phyloP scores from a whole-genome alignment of 805 yeast species.

The Cyberlindnera japonica region DNA sequence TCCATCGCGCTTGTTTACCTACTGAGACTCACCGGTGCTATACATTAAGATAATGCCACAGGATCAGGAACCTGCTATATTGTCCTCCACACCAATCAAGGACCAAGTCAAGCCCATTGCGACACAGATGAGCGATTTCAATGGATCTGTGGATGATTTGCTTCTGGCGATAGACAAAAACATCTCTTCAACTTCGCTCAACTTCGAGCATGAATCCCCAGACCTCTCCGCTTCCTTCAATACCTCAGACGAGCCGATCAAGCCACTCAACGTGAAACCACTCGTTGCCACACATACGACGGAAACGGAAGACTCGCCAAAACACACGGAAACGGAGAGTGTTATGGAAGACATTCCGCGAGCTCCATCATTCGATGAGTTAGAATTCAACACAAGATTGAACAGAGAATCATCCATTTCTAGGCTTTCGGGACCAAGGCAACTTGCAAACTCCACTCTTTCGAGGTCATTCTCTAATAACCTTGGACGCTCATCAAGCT shows the following conservation, averaged over 20 bases:
- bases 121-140: slow-evolving; percentile 4
- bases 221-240: slow-evolving; percentile 16
- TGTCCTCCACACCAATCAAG: slow-evolving; percentile 25
- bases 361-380: slow-evolving; percentile 31
- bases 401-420: slow-evolving; percentile 28
- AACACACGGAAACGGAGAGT: slow-evolving; percentile 3
- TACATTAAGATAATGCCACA: neutral
- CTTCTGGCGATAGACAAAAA: slow-evolving; percentile 29
- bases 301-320: neutral
- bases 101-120: neutral
- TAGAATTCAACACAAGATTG: slow-evolving; percentile 30
- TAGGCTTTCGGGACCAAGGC: slow-evolving; percentile 30
- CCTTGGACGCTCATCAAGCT: slow-evolving; percentile 17
- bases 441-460: slow-evolving; percentile 21
- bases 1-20: slow-evolving; percentile 1
- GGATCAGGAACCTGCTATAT: slow-evolving; percentile 8
- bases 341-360: slow-evolving; percentile 26
- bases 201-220: slow-evolving; percentile 7
- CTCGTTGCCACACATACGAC: slow-evolving; percentile 1
- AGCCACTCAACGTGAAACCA: slow-evolving; percentile 26
- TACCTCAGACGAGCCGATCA: slow-evolving; percentile 20
- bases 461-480: slow-evolving; percentile 20
- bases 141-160: slow-evolving; percentile 38
- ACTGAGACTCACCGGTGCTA: neutral
- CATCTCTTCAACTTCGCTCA: slow-evolving; percentile 21